Evolutionary conservation across 2,329 filamentous ascomycete species (phyloP).

Genomic region (Trichophyton mentagrophytes): DNA sequence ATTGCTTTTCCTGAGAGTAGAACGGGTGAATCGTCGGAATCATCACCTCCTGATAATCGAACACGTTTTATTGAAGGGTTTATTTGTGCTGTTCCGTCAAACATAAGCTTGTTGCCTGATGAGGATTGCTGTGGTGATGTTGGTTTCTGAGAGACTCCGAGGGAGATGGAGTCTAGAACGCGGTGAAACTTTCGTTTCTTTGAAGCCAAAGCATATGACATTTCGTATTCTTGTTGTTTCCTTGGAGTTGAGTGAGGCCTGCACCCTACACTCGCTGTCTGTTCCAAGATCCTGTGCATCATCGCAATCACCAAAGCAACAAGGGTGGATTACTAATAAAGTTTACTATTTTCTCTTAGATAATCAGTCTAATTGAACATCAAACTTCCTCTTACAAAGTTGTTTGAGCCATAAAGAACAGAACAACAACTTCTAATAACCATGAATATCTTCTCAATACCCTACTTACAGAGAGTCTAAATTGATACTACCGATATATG

Average conservation of each 20-base stretch:
- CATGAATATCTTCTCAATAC: not conserved
- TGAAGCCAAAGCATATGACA: slow-evolving; percentile 35
- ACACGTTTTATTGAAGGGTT: slow-evolving; percentile 13
- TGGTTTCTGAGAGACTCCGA: slow-evolving; percentile 12
- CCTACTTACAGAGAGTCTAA: no score
- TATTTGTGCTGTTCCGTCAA: not conserved
- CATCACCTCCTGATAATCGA: slow-evolving; percentile 8
- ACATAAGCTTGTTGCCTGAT: not conserved
- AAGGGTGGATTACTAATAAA: not conserved
- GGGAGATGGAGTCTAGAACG: slow-evolving; percentile 33
- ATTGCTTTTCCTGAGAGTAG: not conserved
- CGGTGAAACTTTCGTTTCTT: slow-evolving; percentile 39
- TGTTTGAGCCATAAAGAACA: not conserved
- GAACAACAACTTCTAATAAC: not conserved
- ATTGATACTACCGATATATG: not conserved
- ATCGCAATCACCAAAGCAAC: not conserved
- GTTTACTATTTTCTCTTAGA: not conserved
- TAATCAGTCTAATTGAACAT: not conserved
- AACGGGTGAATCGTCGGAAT: slow-evolving; percentile 5
- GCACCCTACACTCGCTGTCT: not conserved
- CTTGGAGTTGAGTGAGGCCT: not conserved
- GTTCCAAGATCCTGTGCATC: no score
- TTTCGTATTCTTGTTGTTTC: slow-evolving; percentile 12
- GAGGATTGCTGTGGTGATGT: not conserved
- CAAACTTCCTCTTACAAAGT: not conserved